phyloP scores from a whole-genome alignment of 352 stramenopile species.

The Phytophthora pseudosyringae region DNA sequence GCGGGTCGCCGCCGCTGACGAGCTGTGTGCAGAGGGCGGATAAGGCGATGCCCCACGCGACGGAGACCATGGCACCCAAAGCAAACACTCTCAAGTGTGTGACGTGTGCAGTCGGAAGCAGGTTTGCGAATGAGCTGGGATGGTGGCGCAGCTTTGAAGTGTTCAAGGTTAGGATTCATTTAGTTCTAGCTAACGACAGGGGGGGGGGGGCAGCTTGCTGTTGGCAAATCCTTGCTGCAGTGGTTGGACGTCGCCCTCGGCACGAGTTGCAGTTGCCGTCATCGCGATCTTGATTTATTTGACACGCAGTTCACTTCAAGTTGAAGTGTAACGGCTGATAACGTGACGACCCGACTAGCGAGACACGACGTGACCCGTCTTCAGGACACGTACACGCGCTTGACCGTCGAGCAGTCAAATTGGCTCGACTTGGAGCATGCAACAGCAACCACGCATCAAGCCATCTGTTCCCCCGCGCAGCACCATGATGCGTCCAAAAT shows the following conservation, averaged over 20 bases:
- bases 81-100: background rate
- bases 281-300: constrained; percentile 8
- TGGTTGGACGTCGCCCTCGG: background rate
- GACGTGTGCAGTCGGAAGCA: constrained; percentile 13
- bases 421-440: background rate
- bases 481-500: background rate
- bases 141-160: too few relatives aligned
- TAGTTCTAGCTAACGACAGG: too few relatives aligned
- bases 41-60: constrained; percentile 36
- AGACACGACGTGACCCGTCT: constrained; percentile 4
- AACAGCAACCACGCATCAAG: constrained; percentile 16
- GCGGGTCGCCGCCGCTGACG: constrained; percentile 26
- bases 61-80: constrained; percentile 28
- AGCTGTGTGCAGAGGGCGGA: constrained; percentile 24
- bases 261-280: background rate
- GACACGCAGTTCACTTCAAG: constrained; percentile 5
- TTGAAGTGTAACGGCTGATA: constrained; percentile 2
- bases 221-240: background rate
- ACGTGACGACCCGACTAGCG: constrained; percentile 10
- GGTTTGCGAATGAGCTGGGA: constrained; percentile 28
- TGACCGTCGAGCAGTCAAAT: background rate
- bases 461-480: constrained; percentile 3
- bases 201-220: background rate
- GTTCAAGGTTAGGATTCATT: too few relatives aligned
- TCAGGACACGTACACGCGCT: background rate